Base-by-base conservation (phyloP, 352 stramenopile genomes). In the Discostella stelligera region DNA sequence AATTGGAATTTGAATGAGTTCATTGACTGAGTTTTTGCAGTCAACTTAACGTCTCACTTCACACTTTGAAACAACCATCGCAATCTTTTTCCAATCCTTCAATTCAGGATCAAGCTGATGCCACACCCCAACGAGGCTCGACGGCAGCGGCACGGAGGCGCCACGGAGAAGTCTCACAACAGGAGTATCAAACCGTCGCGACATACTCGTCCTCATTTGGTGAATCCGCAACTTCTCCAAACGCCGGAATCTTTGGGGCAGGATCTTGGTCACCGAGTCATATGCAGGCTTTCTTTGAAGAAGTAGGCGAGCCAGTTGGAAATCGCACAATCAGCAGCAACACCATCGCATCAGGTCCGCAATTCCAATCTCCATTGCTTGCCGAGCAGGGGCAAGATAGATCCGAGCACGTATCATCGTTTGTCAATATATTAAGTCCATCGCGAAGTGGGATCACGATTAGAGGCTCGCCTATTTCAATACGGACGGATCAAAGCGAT, bases 391-490 rank as follows among this genome's bases (percentile, higher is more conserved):
- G 13, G 21, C 50, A 56, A 18, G 27, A 20, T 49, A 54, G 41
- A 44, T 54, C 66, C 4, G 20, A 56, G 7, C 37, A 41, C 14
- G 39, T 32, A 16, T 14, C 59, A 16, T 56, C 50, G 48, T 77
- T 71, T 44, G 60, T n/a, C 0, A 59, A 48, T 64, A 39, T n/a
- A 2, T 23, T 41, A 27, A 77, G 70, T 64, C 70, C 70, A 9
- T 66, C 50, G n/a, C 56, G 52, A 53, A 60, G 59, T 62, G 69
- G 76, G 0, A 66, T 83, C 5, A 58, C 70, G 0, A 79, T 83
- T 46, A 53, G 60, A 50, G 76, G 76, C 0, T 83, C 76, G 16
- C 76, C 76, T 13, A 83, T 83, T 60, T 53, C 41, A 11, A 77
- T 27, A 41, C 74, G 60, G 52, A 49, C 48, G 3, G 56, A 60